Evolutionary conservation across 2,329 filamentous ascomycete genomes (phyloP).

Genomic region (Fusarium buxicola): DNA sequence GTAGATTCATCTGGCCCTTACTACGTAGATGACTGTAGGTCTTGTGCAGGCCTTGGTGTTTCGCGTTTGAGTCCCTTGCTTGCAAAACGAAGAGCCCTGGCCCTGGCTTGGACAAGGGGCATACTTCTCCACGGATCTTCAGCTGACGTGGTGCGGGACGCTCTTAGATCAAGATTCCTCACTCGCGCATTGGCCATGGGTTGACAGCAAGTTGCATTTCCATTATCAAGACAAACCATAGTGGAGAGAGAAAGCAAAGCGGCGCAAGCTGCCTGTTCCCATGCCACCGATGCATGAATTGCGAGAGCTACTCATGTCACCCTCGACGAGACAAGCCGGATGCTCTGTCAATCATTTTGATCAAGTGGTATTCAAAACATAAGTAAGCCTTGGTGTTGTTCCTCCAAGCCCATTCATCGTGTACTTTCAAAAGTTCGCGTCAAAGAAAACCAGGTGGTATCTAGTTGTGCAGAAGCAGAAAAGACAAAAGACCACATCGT

Average conservation of each 20-base stretch:
- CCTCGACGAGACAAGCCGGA: background rate
- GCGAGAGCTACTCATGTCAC: no score
- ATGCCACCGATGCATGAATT: background rate
- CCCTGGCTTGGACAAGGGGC: background rate
- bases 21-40: background rate
- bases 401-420: slow-evolving; percentile 11
- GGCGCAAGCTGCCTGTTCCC: no score
- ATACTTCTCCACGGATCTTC: slow-evolving; percentile 1
- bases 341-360: slow-evolving; percentile 1
- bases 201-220: no score
- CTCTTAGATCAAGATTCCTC: background rate
- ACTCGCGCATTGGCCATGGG: no score
- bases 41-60: background rate
- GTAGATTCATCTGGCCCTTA: background rate
- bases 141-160: slow-evolving; percentile 2
- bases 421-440: slow-evolving; percentile 20
- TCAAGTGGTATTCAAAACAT: slow-evolving; percentile 13
- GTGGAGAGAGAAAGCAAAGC: no score
- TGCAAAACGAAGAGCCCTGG: background rate
- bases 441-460: slow-evolving; percentile 40
- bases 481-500: slow-evolving; percentile 10
- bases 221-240: no score
- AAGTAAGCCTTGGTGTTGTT: background rate
- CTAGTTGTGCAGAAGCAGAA: slow-evolving; percentile 39
- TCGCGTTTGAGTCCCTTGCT: background rate